Evolutionary conservation across 208 protist genomes (phyloP), one percentile per base, ranked within the genome.

Genomic region (Acanthamoeba culbertsoni): DNA sequence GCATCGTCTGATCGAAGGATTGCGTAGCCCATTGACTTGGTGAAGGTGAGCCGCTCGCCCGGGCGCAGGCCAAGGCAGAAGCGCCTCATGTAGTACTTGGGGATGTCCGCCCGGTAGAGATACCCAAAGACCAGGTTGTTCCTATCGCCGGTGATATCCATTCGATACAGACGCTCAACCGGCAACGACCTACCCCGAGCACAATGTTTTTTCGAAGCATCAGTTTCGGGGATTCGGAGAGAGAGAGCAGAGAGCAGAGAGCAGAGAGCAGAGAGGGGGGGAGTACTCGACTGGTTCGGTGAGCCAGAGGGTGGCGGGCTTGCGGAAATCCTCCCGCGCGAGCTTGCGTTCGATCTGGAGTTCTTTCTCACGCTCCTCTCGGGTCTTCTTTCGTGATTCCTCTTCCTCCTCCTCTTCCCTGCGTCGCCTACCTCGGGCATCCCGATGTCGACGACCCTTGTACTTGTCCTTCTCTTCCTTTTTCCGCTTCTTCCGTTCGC

Each of bases 111-210:
- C 3, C 28, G 43, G 48, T 88, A 62, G 14, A 88, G 51, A 33
- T 88, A 88, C 20, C 77, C 77, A 35, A 88, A 88, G 14, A 88
- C n/a, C 48, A 88, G 77, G 77, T 88, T 88, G 77, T 88, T 88
- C 31, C 77, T 31, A 33, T 88, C 77, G 31, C 77, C 77, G 7
- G 43, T 88, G 7, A 59, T 23, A 26, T 88, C 51, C 0, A 63
- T 63, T 33, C 28, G 37, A 35, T 28, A 88, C 28, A 88, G 26
- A 20, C 37, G 26, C 33, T 88, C 77, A 0, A 62, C 42, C 10
- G 48, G 51, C 43, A 88, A 12, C 42, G 51, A 63, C 16, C 77
- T 63, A 12, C 8, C 8, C 12, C 20, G 40, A 10, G 35, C 51
- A 23, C 51, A n/a, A n/a, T 59, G 51, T 59, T 59, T 14, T n/a